Evolutionary conservation across 768 basidiomycete species (phyloP).

Genomic region (Mycena crocata): DNA sequence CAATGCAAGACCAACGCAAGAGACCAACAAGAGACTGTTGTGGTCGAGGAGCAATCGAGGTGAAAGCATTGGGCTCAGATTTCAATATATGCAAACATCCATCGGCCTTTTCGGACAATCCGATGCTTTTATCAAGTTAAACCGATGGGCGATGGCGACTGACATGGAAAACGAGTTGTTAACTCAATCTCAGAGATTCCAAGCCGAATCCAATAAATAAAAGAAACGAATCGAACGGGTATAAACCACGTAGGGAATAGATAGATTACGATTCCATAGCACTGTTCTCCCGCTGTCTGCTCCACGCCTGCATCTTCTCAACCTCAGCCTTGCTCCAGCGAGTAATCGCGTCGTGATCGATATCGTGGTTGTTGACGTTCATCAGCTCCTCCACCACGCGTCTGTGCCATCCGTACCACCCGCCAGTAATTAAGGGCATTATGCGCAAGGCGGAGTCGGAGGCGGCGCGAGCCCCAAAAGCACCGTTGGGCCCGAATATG

Average conservation of each 20-base stretch:
- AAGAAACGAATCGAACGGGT: not conserved
- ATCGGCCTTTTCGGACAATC: too few relatives aligned
- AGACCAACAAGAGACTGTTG: too few relatives aligned
- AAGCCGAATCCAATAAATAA: not conserved
- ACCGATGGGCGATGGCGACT: too few relatives aligned
- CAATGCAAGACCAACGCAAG: too few relatives aligned
- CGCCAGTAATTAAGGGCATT: not conserved
- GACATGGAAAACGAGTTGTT: not conserved
- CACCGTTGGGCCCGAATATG: not conserved
- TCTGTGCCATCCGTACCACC: slow-evolving; percentile 12
- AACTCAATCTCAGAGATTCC: not conserved
- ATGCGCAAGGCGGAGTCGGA: not conserved
- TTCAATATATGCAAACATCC: too few relatives aligned
- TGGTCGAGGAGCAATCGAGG: too few relatives aligned
- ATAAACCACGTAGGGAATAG: not conserved
- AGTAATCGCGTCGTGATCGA: slow-evolving; percentile 16
- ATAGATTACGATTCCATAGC: not conserved
- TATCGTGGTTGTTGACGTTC: slow-evolving; percentile 20
- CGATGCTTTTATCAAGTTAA: too few relatives aligned
- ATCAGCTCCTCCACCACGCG: slow-evolving; percentile 24
- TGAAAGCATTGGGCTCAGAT: too few relatives aligned
- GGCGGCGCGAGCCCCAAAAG: not conserved
- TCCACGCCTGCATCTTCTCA: slow-evolving; percentile 20
- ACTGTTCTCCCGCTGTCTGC: not conserved
- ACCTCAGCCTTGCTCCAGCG: slow-evolving; percentile 25